phyloP scores from a whole-genome alignment of 208 protist genomes.

The Trypanosoma boissoni region DNA sequence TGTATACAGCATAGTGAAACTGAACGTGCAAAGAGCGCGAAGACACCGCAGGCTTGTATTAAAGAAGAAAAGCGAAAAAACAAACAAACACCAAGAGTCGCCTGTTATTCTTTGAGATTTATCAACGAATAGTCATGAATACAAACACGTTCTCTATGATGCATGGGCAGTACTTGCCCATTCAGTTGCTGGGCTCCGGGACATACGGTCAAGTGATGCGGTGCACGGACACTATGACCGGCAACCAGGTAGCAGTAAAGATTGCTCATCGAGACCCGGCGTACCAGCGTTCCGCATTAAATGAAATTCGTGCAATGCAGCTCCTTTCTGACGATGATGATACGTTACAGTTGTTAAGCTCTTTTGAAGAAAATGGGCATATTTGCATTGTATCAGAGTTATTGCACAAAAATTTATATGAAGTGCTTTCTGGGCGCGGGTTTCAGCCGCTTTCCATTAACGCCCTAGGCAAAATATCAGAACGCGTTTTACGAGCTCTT shows the following conservation, averaged over 20 bases:
- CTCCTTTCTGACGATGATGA: conserved; percentile 42
- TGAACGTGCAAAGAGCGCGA: too few species aligned
- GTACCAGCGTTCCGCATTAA: conserved; percentile 81
- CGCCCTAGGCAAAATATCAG: conserved; percentile 52
- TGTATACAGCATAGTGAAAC: too few species aligned
- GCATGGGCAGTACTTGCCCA: conserved; percentile 58
- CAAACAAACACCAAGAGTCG: too few species aligned
- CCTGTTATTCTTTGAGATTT: not conserved
- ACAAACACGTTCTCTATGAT: conserved; percentile 5
- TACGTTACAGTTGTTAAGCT: conserved; percentile 52
- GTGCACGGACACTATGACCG: conserved; percentile 82
- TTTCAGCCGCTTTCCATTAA: conserved; percentile 54
- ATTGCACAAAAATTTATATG: conserved; percentile 70
- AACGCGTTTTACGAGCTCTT: conserved; percentile 50
- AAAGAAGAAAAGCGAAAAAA: too few species aligned
- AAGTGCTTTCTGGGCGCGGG: conserved; percentile 43
- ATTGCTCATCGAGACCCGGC: conserved; percentile 71
- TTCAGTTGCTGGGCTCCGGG: conserved; percentile 82
- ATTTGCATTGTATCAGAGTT: conserved; percentile 87
- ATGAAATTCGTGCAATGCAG: conserved; percentile 68
- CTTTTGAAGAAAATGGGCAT: conserved; percentile 74
- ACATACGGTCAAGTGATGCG: conserved; percentile 91
- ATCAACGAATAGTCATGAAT: not conserved
- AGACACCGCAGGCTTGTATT: too few species aligned
- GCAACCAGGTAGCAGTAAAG: conserved; percentile 81